Evolutionary conservation across 148 eudicot species (phyloP).

Genomic region (Silene uniflora): DNA sequence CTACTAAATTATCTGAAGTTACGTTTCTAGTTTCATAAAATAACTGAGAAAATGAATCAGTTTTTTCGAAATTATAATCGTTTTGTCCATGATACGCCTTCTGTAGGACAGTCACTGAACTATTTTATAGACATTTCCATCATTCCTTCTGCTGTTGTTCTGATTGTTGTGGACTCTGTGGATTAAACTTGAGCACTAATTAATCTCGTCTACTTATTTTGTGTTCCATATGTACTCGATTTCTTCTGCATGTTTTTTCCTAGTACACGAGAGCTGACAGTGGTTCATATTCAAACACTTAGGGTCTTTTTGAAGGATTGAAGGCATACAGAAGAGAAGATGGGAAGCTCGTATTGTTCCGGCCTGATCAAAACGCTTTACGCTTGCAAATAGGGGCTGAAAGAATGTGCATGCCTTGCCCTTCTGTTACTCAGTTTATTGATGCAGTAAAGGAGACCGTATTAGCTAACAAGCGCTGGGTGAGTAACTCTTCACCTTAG

Average conservation of each 20-base stretch:
- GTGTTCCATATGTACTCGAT: neutral
- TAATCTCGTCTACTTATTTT: neutral
- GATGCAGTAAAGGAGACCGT: conserved; percentile 42
- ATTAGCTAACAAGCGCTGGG: conserved; percentile 50
- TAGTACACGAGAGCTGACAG: neutral
- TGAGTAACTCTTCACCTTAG: conserved; percentile 11
- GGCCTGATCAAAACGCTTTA: conserved; percentile 39
- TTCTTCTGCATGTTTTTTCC: neutral
- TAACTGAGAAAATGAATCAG: too few relatives aligned
- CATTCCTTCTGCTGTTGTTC: too few relatives aligned
- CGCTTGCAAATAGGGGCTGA: conserved; percentile 44
- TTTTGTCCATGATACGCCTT: too few relatives aligned
- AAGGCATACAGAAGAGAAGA: conserved; percentile 35
- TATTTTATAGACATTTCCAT: too few relatives aligned
- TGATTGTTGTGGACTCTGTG: too few relatives aligned
- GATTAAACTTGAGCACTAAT: neutral
- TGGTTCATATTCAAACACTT: conserved; percentile 1
- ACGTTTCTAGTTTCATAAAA: too few relatives aligned
- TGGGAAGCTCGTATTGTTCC: conserved; percentile 31
- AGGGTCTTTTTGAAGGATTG: conserved; percentile 48
- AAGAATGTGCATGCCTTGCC: conserved; percentile 51
- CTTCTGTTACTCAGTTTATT: conserved; percentile 43
- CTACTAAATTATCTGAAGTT: too few relatives aligned
- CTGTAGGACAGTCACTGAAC: too few relatives aligned
- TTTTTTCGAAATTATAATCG: too few relatives aligned